A percentile compares a stretch with the other conserved stretches of the same genome.
These are phyloP conservation scores for Colletotrichum sp. DNA, from an alignment of 2,329 filamentous ascomycete species.

Conservation along the genomic window DNA sequence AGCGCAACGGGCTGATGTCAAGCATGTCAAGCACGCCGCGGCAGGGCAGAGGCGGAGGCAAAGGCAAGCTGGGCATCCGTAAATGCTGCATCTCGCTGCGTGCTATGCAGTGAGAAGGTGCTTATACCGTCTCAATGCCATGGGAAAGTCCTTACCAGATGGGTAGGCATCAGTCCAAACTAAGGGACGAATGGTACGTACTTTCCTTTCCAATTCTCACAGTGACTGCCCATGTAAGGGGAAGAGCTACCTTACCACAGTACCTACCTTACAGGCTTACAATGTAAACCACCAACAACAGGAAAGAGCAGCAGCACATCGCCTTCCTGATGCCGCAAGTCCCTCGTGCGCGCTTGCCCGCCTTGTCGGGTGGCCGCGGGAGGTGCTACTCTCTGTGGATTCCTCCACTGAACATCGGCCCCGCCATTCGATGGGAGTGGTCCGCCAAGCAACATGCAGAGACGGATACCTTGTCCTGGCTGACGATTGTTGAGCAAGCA, in stretches of 20 bases:
- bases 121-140: neutral
- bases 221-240: neutral
- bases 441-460: slow-evolving; percentile 1
- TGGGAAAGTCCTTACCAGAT: neutral
- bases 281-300: neutral
- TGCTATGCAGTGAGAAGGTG: neutral
- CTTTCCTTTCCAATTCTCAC: neutral
- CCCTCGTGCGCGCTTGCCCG: slow-evolving; percentile 9
- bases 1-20: neutral
- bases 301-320: neutral
- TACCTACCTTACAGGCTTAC: neutral
- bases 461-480: neutral
- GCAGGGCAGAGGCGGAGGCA: neutral
- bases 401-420: neutral
- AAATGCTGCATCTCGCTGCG: neutral
- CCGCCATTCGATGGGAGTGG: neutral
- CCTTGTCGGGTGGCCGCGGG: slow-evolving; percentile 7
- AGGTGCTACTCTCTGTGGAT: slow-evolving; percentile 5
- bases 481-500: slow-evolving; percentile 18
- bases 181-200: neutral
- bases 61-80: neutral
- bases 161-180: neutral
- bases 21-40: neutral
- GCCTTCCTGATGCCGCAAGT: slow-evolving; percentile 17
- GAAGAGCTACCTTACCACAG: neutral